Evolutionary conservation across 139 green algal species (phyloP).

Genomic region (Chlorella sp.): DNA sequence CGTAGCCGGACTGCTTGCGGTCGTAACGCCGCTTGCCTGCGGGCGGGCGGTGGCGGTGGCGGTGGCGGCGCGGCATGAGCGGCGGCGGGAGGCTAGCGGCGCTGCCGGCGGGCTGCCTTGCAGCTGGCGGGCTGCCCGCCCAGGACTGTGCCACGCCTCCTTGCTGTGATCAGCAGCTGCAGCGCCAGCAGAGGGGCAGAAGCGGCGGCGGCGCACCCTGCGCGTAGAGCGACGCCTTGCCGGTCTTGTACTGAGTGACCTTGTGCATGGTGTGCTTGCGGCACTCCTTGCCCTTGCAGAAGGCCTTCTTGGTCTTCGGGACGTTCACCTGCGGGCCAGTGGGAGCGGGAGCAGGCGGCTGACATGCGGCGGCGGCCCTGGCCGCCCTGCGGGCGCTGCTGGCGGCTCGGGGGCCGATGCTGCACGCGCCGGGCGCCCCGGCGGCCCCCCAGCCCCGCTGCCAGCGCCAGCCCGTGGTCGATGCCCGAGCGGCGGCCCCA

Average conservation of each 20-base stretch:
- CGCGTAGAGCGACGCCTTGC: conserved; percentile 98
- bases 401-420: background rate
- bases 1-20: conserved; percentile 98
- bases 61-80: background rate
- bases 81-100: background rate
- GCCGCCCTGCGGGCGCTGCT: background rate
- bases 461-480: too few species aligned
- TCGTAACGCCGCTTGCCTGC: conserved; percentile 99
- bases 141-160: too few species aligned
- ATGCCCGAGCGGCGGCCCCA: too few species aligned
- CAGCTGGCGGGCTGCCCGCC: too few species aligned
- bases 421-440: background rate
- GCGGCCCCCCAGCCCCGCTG: too few species aligned
- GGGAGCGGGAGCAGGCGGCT: background rate
- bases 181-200: background rate
- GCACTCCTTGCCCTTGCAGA: conserved; percentile 98
- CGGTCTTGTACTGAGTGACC: conserved; percentile 99
- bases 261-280: conserved; percentile 98
- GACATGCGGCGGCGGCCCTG: background rate
- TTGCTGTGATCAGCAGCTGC: background rate
- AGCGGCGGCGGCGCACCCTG: conserved; percentile 78
- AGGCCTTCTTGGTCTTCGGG: conserved; percentile 98
- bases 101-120: too few species aligned
- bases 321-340: conserved; percentile 92
- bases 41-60: background rate